Evolutionary conservation across 2,329 filamentous ascomycete genomes (phyloP).

Genomic region (Penicillium sp.): DNA sequence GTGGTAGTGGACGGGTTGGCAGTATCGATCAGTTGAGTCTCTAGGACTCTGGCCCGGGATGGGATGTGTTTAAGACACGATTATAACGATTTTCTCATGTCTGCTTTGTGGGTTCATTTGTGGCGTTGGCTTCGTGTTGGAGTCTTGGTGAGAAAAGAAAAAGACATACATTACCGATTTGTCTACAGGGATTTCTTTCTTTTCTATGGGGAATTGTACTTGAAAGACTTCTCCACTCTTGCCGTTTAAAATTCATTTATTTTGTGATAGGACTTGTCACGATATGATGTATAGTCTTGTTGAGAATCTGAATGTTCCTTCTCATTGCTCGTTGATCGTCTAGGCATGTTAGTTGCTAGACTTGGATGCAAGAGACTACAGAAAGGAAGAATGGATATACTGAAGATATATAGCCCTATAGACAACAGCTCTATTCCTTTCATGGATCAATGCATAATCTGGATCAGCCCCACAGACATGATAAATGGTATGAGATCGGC

Average conservation of each 20-base stretch:
- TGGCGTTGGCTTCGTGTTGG: neutral
- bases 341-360: neutral
- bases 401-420: neutral
- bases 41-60: constrained; percentile 20
- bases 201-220: neutral
- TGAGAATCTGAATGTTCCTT: neutral
- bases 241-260: too few relatives aligned
- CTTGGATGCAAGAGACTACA: neutral
- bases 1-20: constrained; percentile 41
- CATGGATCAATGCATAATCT: neutral
- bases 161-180: constrained; percentile 5
- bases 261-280: neutral
- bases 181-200: neutral
- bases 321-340: neutral
- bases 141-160: constrained; percentile 3
- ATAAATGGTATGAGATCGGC: neutral
- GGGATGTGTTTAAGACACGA: neutral
- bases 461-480: neutral
- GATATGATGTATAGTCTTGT: neutral
- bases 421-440: neutral
- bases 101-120: constrained; percentile 2
- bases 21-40: constrained; percentile 50
- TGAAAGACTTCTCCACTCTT: neutral
- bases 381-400: neutral
- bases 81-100: constrained; percentile 1